A percentile compares a stretch with the other conserved stretches of the same genome.
Evolutionary conservation across 805 yeast genomes (phyloP).

Genomic region (Candida endomychidarum): DNA sequence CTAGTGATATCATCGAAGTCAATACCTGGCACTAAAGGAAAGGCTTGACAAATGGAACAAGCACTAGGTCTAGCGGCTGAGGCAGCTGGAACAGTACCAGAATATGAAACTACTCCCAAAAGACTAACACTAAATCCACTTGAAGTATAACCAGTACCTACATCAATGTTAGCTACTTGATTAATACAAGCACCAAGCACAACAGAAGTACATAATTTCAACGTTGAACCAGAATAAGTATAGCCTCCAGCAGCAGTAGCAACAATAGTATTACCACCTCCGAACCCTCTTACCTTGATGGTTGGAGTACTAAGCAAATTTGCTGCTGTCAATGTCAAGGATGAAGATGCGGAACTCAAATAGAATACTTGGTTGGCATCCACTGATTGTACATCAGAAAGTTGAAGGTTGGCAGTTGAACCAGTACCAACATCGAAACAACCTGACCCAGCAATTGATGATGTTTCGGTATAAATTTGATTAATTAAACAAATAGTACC

Average conservation of each 20-base stretch:
- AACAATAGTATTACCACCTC: constrained; percentile 19
- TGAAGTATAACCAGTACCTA: constrained; percentile 19
- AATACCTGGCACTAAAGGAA: constrained; percentile 18
- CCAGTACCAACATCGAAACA: constrained; percentile 19
- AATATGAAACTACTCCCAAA: constrained; percentile 4
- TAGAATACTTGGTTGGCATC: constrained; percentile 18
- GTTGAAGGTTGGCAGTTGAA: constrained; percentile 2
- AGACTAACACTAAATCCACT: no score
- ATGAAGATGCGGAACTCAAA: constrained; percentile 18
- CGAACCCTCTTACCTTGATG: constrained; percentile 20
- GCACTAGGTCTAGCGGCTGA: constrained; percentile 13
- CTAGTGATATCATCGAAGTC: constrained; percentile 1
- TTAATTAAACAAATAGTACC: constrained; percentile 28
- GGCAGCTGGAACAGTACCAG: constrained; percentile 4
- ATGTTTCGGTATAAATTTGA: constrained; percentile 17
- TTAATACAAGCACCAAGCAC: no score
- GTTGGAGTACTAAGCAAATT: no score
- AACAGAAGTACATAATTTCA: not conserved
- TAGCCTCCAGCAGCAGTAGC: constrained; percentile 7
- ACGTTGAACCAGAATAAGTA: constrained; percentile 6
- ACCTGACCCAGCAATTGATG: constrained; percentile 20
- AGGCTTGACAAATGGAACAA: constrained; percentile 17
- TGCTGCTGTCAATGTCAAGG: no score
- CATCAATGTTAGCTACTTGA: no score
- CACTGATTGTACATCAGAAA: no score